Conservation (phyloP, 345 rosid genomes). For the Luvunga scandens region DNA sequence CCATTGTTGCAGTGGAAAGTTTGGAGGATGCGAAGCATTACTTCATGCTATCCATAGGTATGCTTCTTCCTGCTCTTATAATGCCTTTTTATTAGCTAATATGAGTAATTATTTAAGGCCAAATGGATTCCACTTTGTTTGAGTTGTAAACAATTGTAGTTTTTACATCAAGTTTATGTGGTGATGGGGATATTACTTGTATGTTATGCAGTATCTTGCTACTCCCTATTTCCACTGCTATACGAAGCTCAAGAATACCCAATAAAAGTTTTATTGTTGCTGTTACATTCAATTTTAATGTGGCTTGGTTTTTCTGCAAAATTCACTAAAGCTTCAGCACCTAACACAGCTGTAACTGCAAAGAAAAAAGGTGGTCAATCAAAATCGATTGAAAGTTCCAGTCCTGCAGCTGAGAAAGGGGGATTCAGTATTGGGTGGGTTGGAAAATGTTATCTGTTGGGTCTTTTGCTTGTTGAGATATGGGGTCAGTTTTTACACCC, state of each 20-base stretch:
- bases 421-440: constrained; percentile 47
- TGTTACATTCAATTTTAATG: constrained; percentile 52
- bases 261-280: constrained; percentile 68
- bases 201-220: constrained; percentile 64
- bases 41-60: constrained; percentile 80
- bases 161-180: constrained; percentile 1
- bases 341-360: constrained; percentile 3
- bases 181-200: constrained; percentile 9
- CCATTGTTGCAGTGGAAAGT: constrained; percentile 67
- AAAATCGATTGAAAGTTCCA: neutral
- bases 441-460: constrained; percentile 50
- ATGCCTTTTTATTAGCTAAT: neutral
- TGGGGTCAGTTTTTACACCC: constrained; percentile 77
- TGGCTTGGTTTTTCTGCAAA: constrained; percentile 53
- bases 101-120: neutral
- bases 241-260: constrained; percentile 76
- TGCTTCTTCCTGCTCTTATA: constrained; percentile 4
- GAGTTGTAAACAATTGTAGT: neutral
- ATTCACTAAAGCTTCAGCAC: constrained; percentile 16
- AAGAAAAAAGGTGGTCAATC: constrained; percentile 20
- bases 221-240: constrained; percentile 84
- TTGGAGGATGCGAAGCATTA: constrained; percentile 84
- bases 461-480: constrained; percentile 63
- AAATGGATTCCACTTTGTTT: neutral
- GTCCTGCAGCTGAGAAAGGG: constrained; percentile 22